Base-by-base conservation (phyloP, 495 filamentous ascomycete genomes). In the Daldinia childiae region DNA sequence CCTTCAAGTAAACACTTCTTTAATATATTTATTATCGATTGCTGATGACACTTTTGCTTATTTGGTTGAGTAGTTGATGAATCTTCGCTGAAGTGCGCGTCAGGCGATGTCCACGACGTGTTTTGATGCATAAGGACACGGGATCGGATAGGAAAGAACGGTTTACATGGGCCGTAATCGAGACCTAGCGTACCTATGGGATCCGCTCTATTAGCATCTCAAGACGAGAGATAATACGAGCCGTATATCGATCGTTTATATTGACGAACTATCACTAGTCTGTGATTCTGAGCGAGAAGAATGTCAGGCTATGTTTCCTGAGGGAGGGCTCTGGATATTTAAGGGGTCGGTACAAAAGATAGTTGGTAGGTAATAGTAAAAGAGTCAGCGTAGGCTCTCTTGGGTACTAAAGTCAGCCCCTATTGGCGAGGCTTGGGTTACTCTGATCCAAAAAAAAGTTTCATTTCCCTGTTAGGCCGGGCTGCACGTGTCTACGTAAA, bases 361-460 rank as follows among this genome's bases (percentile, higher is more conserved):
- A 26, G 34, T 12, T 11, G 30, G 34, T 12, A 34, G 4, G 19
- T 27, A 59, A 43, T 17, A 61, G 32, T 14, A 32, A 64, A 48
- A 17, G 29, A 5, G 60, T 60, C 67, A 69, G 60, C 54, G 34
- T 38, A 2, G 15, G 36, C 6, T 27, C 55, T 55, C 3, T 48
- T 48, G 58, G 21, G 30, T 48, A 27, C 17, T 39, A 19, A 19
- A 38, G 5, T 43, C 55, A 19, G 27, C 29, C 36, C 55, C n/a
- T 26, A 11, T 52, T 21, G 12, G 32, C 32, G 39, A 60, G 32
- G 32, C 32, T 59, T 59, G 61, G 45, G 67, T 14, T 21, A 24
- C 59, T 56, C 55, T 34, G 9, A 3, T 43, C 14, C 60, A 5
- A 64, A 70, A 57, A 45, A 64, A 70, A 57, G 38, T 58, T 39